Evolutionary conservation across 2,329 filamentous ascomycete genomes (phyloP), one percentile per base, ranked within the genome.

Genomic region (Stemphylium lycopersici): DNA sequence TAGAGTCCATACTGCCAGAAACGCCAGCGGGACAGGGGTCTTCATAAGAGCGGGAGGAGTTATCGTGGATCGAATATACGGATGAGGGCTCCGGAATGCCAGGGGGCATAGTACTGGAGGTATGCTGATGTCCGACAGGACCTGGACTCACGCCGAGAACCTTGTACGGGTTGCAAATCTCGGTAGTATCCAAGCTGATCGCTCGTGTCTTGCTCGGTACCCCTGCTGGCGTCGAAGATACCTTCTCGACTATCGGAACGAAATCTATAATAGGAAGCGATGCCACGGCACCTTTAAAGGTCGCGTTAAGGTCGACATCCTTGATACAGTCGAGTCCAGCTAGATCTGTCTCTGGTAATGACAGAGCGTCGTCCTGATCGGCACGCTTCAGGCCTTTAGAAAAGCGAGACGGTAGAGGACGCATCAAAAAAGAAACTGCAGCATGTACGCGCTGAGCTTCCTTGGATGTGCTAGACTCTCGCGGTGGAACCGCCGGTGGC

Each of bases 391-490:
- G 55, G 16, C 48, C 43, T 55, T 56, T 69, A n/a, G 45, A 52
- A 24, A 65, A 61, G n/a, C 58, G 57, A 16, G 55, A 47, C 6
- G 58, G 59, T 29, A 62, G 59, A 18, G 55, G 57, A 43, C 61
- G 61, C 40, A 72, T 45, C 32, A 73, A 57, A 45, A 68, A 71
- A 13, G 67, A 64, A 2, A 64, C 62, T 29, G 70, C 66, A 18
- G 61, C 62, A 38, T 62, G 62, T 15, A 56, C 64, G 24, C 65
- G 62, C 48, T 71, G 69, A 36, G 70, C 70, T 59, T 74, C 71
- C 37, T 67, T 70, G 2, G 69, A 72, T 26, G 64, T 62, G 41
- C 69, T 72, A 6, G 71, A 73, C 16, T 71, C 68, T 48, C 71
- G 60, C 8, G 61, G 67, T n/a, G 71, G 70, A 13, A 73, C 63